Base-by-base conservation (phyloP, 1,139 yeast species). In the Candida sanyaensis region DNA sequence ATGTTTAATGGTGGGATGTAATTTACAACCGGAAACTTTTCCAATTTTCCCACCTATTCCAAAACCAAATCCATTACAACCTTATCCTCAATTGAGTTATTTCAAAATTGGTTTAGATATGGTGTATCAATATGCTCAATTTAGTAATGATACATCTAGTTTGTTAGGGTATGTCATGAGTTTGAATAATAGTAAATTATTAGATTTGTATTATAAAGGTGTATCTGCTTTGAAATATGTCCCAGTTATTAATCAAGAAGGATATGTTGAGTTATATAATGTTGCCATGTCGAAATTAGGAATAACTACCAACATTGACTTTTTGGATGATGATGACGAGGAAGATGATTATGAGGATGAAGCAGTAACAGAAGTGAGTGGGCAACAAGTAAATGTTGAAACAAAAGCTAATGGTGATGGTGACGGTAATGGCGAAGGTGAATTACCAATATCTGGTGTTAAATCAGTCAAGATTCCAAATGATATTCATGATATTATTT, bases 401-500 rank as follows among this genome's bases (percentile, higher is more conserved):
- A 27, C 33, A 4, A 42, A 46, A 27, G 43, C 39, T 29, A 37
- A 26, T 45, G 38, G 29, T 34, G 36, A 12, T 9, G 37, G 42
- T 34, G 36, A 12, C 7, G 37, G 42, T 29, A 37, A 26, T 45
- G 38, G 29, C 32, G 36, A 12, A 7, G 37, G 42, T 29, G 39
- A 13, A 23, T 11, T 11, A 27, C n/a, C 13, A 41, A 32, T 36
- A 12, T 44, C 52, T 40, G 43, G 39, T 43, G 28, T 36, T 40
- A n/a, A 48, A 4, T 37, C 49, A 6, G 62, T 67, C 33, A 75
- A 70, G 53, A 75, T 84, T 28, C 98, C 98, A 10, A 80, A 81
- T 52, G 96, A 91, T 63, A 74, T 89, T 23, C 96, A 89, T 61
- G 93, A 86, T 44, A 80, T 92, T 46, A 78, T 93, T 45, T 91